Base-by-base conservation (phyloP, 2,329 filamentous ascomycete genomes). In the Calonectria naviculata region DNA sequence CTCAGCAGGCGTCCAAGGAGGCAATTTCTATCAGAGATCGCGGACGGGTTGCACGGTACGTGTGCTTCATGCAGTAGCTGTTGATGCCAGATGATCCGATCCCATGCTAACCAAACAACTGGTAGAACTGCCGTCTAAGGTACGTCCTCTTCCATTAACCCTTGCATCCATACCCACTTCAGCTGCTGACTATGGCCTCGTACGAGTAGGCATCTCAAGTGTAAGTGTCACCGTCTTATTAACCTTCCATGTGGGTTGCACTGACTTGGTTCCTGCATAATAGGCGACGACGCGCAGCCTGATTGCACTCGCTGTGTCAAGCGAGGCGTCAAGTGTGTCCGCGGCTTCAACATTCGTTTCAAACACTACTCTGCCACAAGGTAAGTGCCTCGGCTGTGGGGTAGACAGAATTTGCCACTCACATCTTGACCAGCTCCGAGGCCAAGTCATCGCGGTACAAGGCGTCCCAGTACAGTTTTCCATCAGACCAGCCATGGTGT, bases 61-160 rank as follows among this genome's bases (percentile, higher is more conserved):
- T 36, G 10, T 44, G 38, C n/a, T 21, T 3, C 41, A 44, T 44
- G 41, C 41, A 44, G 41, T 19, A 44, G 41, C 24, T 9, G 38
- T 28, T 17, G 19, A 56, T 54, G 47, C 31, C 34, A 42, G 28
- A 28, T 34, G 5, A 15, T 15, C 15, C 24, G 5, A 15, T 15
- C 15, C 24, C 3, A 13, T 44, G 38, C 56, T 67, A 44, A 67
- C 46, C 46, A 2, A 49, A 8, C 19, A 24, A 36, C 15, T 38
- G n/a, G 10, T 26, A 67, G 65, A 67, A 62, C 29, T 67, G 65
- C 36, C 65, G 65, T 36, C 38, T 44, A 19, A 67, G 65, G 65
- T 62, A 28, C 28, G 24, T 28, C 61, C 52, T 52, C 13, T 24
- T 26, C n/a, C 41, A 19, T 13, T 29, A 47, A 38, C 19, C 34